A percentile compares a stretch with the other conserved stretches of the same genome.
phyloP scores from a whole-genome alignment of 2,329 filamentous ascomycete genomes.

The Colletotrichum coccodes region DNA sequence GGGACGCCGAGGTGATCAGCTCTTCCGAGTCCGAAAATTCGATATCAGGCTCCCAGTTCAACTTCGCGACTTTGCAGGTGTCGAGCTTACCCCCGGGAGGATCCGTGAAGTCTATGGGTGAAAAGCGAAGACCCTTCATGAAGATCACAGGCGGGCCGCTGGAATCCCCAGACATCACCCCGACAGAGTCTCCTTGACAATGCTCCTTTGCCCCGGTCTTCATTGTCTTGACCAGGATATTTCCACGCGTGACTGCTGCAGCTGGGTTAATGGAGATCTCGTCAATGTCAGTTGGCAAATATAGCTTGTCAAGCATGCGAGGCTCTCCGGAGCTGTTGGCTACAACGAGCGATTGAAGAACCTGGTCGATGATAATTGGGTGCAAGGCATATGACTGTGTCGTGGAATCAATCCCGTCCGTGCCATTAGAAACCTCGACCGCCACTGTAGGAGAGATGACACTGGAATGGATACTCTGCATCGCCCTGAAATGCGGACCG shows the following conservation, averaged over 20 bases:
- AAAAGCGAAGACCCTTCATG: conserved; percentile 6
- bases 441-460: not conserved
- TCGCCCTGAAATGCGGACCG: not conserved
- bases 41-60: not conserved
- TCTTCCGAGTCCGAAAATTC: not conserved
- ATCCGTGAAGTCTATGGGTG: not conserved
- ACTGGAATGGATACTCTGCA: not conserved
- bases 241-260: rapidly evolving
- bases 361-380: conserved; percentile 4
- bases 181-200: not conserved
- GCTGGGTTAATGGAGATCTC: not conserved
- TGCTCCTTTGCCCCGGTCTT: not conserved
- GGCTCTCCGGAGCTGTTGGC: not conserved
- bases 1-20: not conserved
- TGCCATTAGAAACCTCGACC: not conserved
- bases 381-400: not conserved
- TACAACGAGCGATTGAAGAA: conserved; percentile 4
- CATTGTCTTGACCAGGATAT: not conserved
- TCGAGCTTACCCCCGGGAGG: not conserved
- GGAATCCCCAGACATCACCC: rapidly evolving
- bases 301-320: not conserved
- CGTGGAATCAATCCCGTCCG: not conserved
- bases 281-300: not conserved
- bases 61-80: not conserved
- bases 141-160: not conserved